Evolutionary conservation across 2,329 filamentous ascomycete genomes (phyloP), one percentile per base, ranked within the genome.

Genomic region (Aciculosporium take): DNA sequence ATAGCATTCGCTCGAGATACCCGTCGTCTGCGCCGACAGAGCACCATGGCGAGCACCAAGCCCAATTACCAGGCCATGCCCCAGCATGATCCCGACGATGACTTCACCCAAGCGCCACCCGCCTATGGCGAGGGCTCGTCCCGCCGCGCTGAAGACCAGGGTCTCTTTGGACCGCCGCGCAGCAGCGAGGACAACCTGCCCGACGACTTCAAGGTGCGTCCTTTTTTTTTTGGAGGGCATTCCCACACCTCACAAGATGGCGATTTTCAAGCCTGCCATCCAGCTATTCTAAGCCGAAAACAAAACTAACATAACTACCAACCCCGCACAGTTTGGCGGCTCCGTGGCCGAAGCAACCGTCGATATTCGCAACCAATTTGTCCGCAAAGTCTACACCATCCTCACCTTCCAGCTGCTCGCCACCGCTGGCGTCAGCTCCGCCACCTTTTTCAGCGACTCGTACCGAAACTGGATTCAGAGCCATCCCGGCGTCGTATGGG

Each of bases 311-410:
- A 30, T 33, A 13, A 17, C 18, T 20, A 21, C 5, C 8, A 32
- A 28, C 10, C 24, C 29, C 25, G 29, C 27, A 38, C 56, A 86
- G 84, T 96, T 94, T 57, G 91, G 89, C 52, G 88, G 87, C 47
- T 86, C 81, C 15, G 88, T 96, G 45, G 81, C 88, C 50, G 91
- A 96, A 68, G 89, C 85, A 36, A 94, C 88, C 17, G 71, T 96
- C 57, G 87, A 94, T 56, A 94, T 98, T 58, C 84, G 89, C 52
- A 94, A 95, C 78, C 84, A 91, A 64, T 98, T 95, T 63, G 73
- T 94, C 53, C 81, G 88, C 64, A 96, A 96, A 71, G 91, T 98
- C 58, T 98, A 98, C 67, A 82, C 87, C 45, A 98, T 98, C 63
- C 72, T 98, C 66, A 94, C 91, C n/a, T 79, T 86, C 39, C 91